Base-by-base conservation (phyloP, 2,329 filamentous ascomycete genomes). In the Penicillium sp. region DNA sequence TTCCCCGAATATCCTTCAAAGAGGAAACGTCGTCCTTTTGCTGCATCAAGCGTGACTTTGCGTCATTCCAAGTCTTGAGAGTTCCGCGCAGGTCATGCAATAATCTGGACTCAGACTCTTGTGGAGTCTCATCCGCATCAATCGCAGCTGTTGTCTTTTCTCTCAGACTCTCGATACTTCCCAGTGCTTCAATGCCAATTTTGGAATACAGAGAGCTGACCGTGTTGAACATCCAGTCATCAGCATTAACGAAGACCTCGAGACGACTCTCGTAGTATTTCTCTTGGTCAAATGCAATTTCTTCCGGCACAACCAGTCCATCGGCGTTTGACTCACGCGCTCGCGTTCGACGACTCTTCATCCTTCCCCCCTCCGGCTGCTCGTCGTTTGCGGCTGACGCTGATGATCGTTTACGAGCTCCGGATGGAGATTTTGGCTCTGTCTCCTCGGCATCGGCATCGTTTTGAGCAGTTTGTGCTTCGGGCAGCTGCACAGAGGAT, bases 351-450 rank as follows among this genome's bases (percentile, higher is more conserved):
- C 82, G 81, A 63, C 81, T 84, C 59, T 81, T 81, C 10, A 72
- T 70, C 42, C 82, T 75, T 18, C 77, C 75, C 43, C 78, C 78
- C 52, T 84, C 81, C 10, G 71, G 70, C 10, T 73, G 74, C 44
- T 84, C 82, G 2, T 81, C 75, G 25, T 83, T 72, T 8, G 78
- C 80, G 42, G 81, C 78, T 18, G 78, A 80, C 44, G 82, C 79
- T 12, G 79, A 80, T 2, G 81, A 84, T 49, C 82, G 73, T 64
- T 86, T 86, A 18, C 82, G 75, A 20, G 70, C 70, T 4, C 68
- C 60, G 42, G 61, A 67, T n/a, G 71, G 64, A 42, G 55, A 56
- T 45, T 72, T 75, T 25, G 56, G 48, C 6, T 69, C 66, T 4
- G 52, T 42, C 9, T 64, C 66, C 12, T 70, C 66, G 3, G 47